Percentiles rank a stretch among this genome's conserved stretches.
Conservation (phyloP, 768 basidiomycete genomes). For the Antrodiella citrinella region DNA sequence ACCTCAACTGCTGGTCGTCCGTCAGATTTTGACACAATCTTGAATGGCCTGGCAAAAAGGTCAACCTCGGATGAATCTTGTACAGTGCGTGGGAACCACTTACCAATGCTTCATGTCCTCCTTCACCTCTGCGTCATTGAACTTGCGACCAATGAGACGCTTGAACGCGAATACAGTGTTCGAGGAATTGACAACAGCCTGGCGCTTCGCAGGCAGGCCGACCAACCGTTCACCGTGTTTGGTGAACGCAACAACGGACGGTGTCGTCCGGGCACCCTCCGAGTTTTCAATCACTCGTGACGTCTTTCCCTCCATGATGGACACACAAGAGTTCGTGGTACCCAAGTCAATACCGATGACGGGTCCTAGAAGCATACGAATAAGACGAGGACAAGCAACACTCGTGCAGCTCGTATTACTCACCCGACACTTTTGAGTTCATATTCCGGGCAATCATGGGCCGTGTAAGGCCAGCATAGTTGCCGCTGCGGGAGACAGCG, state of each 20-base stretch:
- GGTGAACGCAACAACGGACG: constrained; percentile 97
- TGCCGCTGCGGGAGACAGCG: constrained; percentile 50
- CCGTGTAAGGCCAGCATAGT: constrained; percentile 61
- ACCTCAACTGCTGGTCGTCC: constrained; percentile 78
- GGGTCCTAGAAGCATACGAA: constrained; percentile 47
- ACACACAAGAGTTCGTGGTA: constrained; percentile 86
- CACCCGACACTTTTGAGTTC: constrained; percentile 91
- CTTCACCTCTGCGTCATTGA: constrained; percentile 88
- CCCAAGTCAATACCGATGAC: constrained; percentile 97
- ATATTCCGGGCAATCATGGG: constrained; percentile 82
- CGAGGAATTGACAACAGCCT: constrained; percentile 90
- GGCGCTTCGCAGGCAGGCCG: constrained; percentile 94
- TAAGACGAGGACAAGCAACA: neutral
- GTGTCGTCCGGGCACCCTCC: constrained; percentile 96
- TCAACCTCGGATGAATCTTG: neutral
- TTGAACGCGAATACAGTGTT: constrained; percentile 96
- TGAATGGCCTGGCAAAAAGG: constrained; percentile 57
- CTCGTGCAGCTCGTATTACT: constrained; percentile 23
- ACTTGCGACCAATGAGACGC: constrained; percentile 91
- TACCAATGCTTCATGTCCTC: constrained; percentile 80
- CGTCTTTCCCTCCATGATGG: constrained; percentile 93
- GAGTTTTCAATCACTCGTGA: constrained; percentile 95
- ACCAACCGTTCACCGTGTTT: constrained; percentile 96
- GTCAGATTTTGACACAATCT: constrained; percentile 62
- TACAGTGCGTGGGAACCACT: constrained; percentile 16